Percentiles rank a stretch among this genome's conserved stretches.
These are phyloP conservation scores for Diospyros lotus DNA, from an alignment of 148 eudicot species.

Conservation along the genomic window DNA sequence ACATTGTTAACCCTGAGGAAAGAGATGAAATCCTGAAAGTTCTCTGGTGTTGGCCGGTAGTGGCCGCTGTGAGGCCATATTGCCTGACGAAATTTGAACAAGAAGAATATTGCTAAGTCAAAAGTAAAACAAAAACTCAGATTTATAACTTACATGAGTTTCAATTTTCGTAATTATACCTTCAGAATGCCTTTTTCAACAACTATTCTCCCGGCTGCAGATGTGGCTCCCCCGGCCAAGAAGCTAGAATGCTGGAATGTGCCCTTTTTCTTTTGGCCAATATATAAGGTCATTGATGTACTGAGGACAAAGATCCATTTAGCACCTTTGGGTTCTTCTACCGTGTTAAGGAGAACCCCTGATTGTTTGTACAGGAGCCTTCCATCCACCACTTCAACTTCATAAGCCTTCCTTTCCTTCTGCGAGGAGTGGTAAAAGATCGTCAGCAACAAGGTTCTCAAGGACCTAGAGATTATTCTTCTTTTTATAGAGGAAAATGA, in stretches of 20 bases:
- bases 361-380: slow-evolving; percentile 53
- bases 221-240: slow-evolving; percentile 96
- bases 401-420: slow-evolving; percentile 86
- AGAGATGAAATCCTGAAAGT: slow-evolving; percentile 74
- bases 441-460: not conserved
- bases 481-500: not conserved
- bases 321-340: slow-evolving; percentile 45
- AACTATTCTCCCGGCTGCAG: slow-evolving; percentile 91
- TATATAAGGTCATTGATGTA: slow-evolving; percentile 74
- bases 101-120: not conserved
- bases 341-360: slow-evolving; percentile 65
- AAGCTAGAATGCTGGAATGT: slow-evolving; percentile 96
- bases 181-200: slow-evolving; percentile 70
- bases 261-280: slow-evolving; percentile 89
- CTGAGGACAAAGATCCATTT: slow-evolving; percentile 99
- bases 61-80: slow-evolving; percentile 99
- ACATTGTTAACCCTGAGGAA: slow-evolving; percentile 70
- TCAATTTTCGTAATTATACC: slow-evolving; percentile 34
- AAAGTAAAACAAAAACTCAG: not conserved
- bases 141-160: not conserved
- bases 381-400: slow-evolving; percentile 69
- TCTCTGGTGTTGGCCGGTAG: slow-evolving; percentile 83
- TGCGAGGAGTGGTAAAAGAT: slow-evolving; percentile 18
- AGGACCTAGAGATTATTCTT: not conserved
- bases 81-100: slow-evolving; percentile 36